Conservation (phyloP, 352 stramenopile species). For the Phytopythium litorale region DNA sequence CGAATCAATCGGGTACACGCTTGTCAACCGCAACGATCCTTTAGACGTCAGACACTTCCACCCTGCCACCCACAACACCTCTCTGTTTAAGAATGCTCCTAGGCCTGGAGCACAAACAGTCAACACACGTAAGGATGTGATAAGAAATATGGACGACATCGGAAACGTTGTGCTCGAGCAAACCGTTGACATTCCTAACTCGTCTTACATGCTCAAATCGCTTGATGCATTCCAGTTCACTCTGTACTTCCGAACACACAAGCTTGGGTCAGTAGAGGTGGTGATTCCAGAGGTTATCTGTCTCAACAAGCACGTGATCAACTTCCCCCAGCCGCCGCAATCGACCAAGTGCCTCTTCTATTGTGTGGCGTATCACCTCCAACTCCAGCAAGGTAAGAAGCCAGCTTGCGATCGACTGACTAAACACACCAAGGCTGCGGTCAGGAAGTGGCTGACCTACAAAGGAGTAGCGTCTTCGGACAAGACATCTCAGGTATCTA, state of each 20-base stretch:
- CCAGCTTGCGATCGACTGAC: background rate
- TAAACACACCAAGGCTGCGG: no score
- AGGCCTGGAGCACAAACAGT: background rate
- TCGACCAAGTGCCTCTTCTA: conserved; percentile 13
- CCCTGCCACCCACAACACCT: conserved; percentile 7
- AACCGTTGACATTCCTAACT: background rate
- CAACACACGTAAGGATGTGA: background rate
- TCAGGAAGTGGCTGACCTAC: no score
- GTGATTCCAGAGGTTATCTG: conserved; percentile 12
- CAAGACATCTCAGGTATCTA: no score
- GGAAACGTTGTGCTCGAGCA: conserved; percentile 3
- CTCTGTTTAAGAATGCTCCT: conserved; percentile 8
- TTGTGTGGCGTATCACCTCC: conserved; percentile 10
- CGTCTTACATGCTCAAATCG: background rate
- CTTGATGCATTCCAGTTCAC: background rate
- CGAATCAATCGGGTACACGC: conserved; percentile 7
- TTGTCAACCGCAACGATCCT: conserved; percentile 1
- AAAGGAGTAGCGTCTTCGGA: no score
- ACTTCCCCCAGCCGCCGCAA: conserved; percentile 10
- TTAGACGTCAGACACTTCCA: conserved; percentile 7
- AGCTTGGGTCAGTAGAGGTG: background rate
- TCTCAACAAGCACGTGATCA: conserved; percentile 17
- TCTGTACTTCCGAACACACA: background rate
- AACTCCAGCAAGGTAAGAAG: background rate
- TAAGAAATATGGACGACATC: conserved; percentile 16